Evolutionary conservation across 345 rosid species (phyloP), one percentile per base, ranked within the genome.

Genomic region (Hibiscus syriacus): DNA sequence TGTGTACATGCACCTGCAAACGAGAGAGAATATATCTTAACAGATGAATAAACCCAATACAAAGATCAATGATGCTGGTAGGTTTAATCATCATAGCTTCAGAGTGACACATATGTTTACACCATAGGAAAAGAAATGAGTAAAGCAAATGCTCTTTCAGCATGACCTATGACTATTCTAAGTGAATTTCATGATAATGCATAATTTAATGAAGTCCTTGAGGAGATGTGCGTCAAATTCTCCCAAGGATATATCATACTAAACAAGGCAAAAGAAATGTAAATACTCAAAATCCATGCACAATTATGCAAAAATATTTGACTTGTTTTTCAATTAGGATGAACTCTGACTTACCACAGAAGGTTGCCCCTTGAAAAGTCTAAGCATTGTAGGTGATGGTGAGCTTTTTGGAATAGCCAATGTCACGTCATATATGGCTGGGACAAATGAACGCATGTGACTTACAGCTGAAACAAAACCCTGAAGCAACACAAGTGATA

Each of bases 401-500:
- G 95, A 87, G 46, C 75, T 73, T 80, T 81, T 84, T 3, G 94
- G 91, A 73, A 94, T 87, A 68, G 87, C 83, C 72, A 86, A 85
- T 34, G 99, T 91, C 55, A 85, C 78, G 73, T 94, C 92, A 80
- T 94, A 94, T 66, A 94, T 86, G 76, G 96, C 97, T 50, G 97
- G 99, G 67, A 91, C 92, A 80, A 94, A 94, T 34, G 92, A 79
- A 38, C 99, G 92, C 96, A 94, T 83, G 56, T 94, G 84, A 77
- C 84, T 84, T 67, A 90, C 96, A 32, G 98, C 92, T 76, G 99
- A 78, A 66, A 93, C 97, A 82, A 93, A 93, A 49, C 97, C 99
- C 99, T 93, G 87, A 61, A 78, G 43, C 65, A 71, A 74, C 32
- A 68, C 46, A 66, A 29, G 52, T 27, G 30, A 54, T 69, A 6